Conservation (phyloP, 2,329 filamentous ascomycete genomes). For the Coniochaeta sp. region DNA sequence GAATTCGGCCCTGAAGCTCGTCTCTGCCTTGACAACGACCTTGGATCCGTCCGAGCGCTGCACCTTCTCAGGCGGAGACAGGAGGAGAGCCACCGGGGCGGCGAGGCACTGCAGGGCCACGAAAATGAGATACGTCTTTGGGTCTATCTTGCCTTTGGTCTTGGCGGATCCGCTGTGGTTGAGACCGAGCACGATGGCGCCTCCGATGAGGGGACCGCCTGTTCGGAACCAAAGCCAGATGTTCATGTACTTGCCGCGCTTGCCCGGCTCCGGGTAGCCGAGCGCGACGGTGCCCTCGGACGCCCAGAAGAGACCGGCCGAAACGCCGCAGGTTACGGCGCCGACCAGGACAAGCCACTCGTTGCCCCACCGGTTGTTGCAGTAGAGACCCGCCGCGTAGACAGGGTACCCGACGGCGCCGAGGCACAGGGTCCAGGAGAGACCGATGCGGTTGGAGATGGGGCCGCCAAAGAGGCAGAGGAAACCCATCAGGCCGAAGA, state of each 20-base stretch:
- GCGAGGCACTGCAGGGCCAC: conserved; percentile 25
- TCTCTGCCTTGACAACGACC: conserved; percentile 16
- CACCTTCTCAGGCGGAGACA: conserved; percentile 22
- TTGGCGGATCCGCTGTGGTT: conserved; percentile 6
- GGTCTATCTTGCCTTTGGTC: conserved; percentile 3
- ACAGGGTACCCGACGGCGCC: conserved; percentile 55
- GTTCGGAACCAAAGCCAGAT: conserved; percentile 56
- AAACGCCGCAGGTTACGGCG: conserved; percentile 62
- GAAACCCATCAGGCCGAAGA: conserved; percentile 55
- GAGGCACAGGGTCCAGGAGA: not conserved
- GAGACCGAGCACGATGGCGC: conserved; percentile 11
- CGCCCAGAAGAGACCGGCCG: conserved; percentile 69
- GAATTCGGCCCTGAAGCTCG: conserved; percentile 20
- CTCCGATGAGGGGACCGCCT: conserved; percentile 10
- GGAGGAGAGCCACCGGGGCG: conserved; percentile 19
- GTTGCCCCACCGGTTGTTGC: conserved; percentile 61
- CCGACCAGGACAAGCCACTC: conserved; percentile 65
- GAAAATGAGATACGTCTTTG: conserved; percentile 16
- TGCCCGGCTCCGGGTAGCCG: conserved; percentile 63
- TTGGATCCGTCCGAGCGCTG: conserved; percentile 20
- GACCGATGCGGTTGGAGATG: conserved; percentile 3
- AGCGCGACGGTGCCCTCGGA: conserved; percentile 67
- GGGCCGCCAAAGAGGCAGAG: conserved; percentile 24
- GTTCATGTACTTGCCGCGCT: conserved; percentile 57
- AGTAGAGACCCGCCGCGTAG: conserved; percentile 63